Evolutionary conservation across 176 grass and related monocot genomes (phyloP).

Genomic region (Miscanthus lutarioriparius): DNA sequence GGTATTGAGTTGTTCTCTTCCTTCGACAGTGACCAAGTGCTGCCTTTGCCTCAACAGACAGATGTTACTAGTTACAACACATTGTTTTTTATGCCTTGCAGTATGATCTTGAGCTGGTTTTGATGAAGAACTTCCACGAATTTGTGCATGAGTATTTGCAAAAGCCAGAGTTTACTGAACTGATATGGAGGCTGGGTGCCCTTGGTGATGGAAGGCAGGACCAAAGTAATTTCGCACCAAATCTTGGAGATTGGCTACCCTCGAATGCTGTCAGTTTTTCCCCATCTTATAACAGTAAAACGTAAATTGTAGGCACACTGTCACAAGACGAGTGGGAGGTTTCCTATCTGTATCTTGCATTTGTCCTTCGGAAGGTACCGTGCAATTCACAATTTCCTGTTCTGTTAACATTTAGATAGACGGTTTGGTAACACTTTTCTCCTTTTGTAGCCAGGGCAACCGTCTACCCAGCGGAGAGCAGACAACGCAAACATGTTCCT

Average conservation of each 20-base stretch:
- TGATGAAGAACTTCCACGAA: slow-evolving; percentile 92
- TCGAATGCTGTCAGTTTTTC: neutral
- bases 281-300: neutral
- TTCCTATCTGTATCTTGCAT: slow-evolving; percentile 89
- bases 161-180: slow-evolving; percentile 80
- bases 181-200: slow-evolving; percentile 92
- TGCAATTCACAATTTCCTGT: neutral
- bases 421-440: slow-evolving; percentile 26
- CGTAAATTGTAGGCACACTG: slow-evolving; percentile 54
- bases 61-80: slow-evolving; percentile 16
- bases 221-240: slow-evolving; percentile 55
- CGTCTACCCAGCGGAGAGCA: slow-evolving; percentile 40
- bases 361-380: slow-evolving; percentile 84
- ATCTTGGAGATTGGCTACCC: neutral
- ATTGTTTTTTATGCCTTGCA: slow-evolving; percentile 35
- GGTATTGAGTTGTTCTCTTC: slow-evolving; percentile 45
- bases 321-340: slow-evolving; percentile 92
- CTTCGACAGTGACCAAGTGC: neutral
- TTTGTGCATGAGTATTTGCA: slow-evolving; percentile 82
- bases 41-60: neutral
- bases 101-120: slow-evolving; percentile 84
- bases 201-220: slow-evolving; percentile 76
- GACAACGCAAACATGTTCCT: slow-evolving; percentile 54
- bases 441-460: slow-evolving; percentile 53
- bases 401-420: slow-evolving; percentile 16